Conservation (phyloP, 2,329 filamentous ascomycete genomes). For the Trichoderma cornu-damae region DNA sequence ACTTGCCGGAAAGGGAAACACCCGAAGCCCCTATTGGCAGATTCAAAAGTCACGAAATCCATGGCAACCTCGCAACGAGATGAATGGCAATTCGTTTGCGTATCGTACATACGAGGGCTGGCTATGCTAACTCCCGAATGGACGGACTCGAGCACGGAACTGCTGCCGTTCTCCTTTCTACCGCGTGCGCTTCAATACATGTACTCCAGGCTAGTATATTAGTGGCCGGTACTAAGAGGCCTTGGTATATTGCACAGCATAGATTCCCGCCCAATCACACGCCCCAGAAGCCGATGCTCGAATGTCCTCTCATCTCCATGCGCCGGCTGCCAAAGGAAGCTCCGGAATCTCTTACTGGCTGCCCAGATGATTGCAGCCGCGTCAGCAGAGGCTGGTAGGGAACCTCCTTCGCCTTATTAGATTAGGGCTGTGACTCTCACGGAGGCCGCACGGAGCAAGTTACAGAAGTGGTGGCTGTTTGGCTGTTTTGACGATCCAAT, state of each 20-base stretch:
- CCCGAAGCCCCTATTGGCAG: neutral
- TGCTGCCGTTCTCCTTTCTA: neutral
- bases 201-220: neutral
- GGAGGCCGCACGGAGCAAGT: neutral
- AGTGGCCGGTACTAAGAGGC: too few relatives aligned
- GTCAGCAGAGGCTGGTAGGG: neutral
- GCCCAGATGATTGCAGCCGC: neutral
- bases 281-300: neutral
- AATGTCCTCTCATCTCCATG: neutral
- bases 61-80: too few relatives aligned
- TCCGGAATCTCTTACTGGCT: neutral
- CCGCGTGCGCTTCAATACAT: too few relatives aligned
- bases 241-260: neutral
- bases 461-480: neutral
- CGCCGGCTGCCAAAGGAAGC: neutral
- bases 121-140: too few relatives aligned
- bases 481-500: neutral
- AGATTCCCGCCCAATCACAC: neutral
- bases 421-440: neutral
- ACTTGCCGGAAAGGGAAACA: neutral
- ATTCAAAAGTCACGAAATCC: too few relatives aligned
- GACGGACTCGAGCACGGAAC: too few relatives aligned
- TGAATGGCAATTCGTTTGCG: too few relatives aligned
- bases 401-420: neutral
- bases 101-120: too few relatives aligned